phyloP scores from a whole-genome alignment of 257 asterid genomes.

The Scutellaria baicalensis region DNA sequence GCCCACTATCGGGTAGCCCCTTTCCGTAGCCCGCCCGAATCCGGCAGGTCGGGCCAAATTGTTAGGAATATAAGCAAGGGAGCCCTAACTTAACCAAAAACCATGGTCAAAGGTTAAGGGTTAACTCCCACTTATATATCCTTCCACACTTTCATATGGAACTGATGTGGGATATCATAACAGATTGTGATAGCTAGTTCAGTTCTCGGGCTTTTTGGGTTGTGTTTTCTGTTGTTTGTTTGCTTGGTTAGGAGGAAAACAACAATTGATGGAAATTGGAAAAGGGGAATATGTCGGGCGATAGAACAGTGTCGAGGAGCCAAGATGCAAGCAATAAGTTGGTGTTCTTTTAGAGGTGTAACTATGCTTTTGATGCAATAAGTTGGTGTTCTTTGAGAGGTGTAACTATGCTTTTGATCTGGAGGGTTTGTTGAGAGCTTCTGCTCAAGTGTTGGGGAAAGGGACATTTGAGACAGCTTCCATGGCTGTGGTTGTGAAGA shows the following conservation, averaged over 20 bases:
- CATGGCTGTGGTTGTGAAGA: constrained; percentile 61
- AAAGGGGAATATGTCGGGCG: constrained; percentile 62
- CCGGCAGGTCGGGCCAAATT: too few species aligned
- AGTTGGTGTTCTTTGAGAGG: constrained; percentile 86
- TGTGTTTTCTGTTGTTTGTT: constrained; percentile 51
- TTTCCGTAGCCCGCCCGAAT: too few species aligned
- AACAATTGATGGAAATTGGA: constrained; percentile 44
- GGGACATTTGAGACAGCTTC: constrained; percentile 68
- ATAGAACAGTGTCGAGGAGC: constrained; percentile 53
- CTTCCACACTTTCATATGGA: too few species aligned
- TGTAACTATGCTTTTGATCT: constrained; percentile 72
- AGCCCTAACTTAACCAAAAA: too few species aligned
- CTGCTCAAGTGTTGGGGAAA: constrained; percentile 79
- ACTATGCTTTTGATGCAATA: too few species aligned
- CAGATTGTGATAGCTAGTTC: constrained; percentile 43
- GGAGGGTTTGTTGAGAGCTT: constrained; percentile 81
- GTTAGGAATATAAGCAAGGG: too few species aligned
- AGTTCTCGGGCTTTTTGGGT: constrained; percentile 52
- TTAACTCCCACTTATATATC: too few species aligned
- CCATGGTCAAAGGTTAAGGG: too few species aligned
- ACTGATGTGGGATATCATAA: too few species aligned
- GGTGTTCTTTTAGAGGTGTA: constrained; percentile 77
- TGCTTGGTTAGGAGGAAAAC: constrained; percentile 46
- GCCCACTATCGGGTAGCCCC: too few species aligned
- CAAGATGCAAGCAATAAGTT: constrained; percentile 52